Base-by-base conservation (phyloP, 2,329 filamentous ascomycete genomes). In the Anisogramma anomala region DNA sequence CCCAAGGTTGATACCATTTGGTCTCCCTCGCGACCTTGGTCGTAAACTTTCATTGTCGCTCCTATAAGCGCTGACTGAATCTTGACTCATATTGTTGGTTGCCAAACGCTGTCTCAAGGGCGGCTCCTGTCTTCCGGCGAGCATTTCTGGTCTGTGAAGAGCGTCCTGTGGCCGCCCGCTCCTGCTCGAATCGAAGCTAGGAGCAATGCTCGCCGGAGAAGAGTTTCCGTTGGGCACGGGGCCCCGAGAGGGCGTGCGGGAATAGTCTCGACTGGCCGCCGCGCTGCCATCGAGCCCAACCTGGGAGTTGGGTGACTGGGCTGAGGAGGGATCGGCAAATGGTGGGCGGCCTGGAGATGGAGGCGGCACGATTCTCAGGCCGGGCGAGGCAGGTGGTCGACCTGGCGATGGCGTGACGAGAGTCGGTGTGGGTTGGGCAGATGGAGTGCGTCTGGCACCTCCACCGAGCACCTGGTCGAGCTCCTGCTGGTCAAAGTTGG, bases 401-500 rank as follows among this genome's bases (percentile, higher is more conserved):
- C 15, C 34, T 3, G 41, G 31, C n/a, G 41, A 39, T 4, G 44
- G 44, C 8, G 34, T 38, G 3, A 36, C 50, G 43, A 18, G 53
- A 49, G 26, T 51, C 41, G 43, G 39, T 19, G 52, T 50, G 25
- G 49, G 54, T 22, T 49, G 47, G 36, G 54, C 53, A 6, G 56
- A 60, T 9, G 61, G 58, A 31, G 62, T 59, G 50, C 65, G 65
- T 35, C 67, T 49, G 39, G 56, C 51, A 3, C 55, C 67, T 36
- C 69, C 66, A 32, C 82, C 83, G 25, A 82, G 66, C 33, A 96
- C 74, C 51, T 81, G 72, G 38, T 89, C 84, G 46, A 82, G 67
- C 62, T 95, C 87, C 46, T 72, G 75, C 38, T 76, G 71, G 52
- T 89, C 84, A 57, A 98, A 96, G 6, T 89, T 89, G 41, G 75